phyloP scores from a whole-genome alignment of 225 moss, liverwort and hornwort species.

The Neckera pumila region DNA sequence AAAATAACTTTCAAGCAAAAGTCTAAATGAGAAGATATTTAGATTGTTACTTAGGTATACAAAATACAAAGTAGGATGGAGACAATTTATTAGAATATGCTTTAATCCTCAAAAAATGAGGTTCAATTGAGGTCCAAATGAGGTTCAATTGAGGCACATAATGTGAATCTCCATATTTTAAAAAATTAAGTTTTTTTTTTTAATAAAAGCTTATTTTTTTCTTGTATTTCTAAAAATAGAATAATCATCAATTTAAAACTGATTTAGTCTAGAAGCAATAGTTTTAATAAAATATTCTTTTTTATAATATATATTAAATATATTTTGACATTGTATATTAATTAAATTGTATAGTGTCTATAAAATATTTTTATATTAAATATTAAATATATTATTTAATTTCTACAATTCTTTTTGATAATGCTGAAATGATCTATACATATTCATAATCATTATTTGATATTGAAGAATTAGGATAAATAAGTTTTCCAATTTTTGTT shows the following conservation, averaged over 20 bases:
- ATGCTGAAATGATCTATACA: background rate
- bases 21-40: accelerated
- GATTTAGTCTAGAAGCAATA: too few species aligned
- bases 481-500: too few species aligned
- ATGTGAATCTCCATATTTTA: background rate
- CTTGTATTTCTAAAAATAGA: too few species aligned
- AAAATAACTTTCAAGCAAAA: background rate
- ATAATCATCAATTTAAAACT: background rate
- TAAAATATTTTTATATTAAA: background rate
- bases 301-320: too few species aligned
- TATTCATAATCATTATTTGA: background rate
- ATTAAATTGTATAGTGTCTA: accelerated
- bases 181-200: background rate
- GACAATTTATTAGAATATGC: too few species aligned
- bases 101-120: background rate
- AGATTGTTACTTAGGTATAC: background rate
- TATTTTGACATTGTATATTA: background rate
- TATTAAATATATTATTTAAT: background rate
- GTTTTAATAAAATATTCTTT: accelerated
- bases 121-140: background rate
- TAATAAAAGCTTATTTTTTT: background rate
- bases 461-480: background rate
- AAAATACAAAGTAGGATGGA: too few species aligned
- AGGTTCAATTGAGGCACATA: background rate
- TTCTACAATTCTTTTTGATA: background rate